Base-by-base conservation (phyloP, 495 filamentous ascomycete species). In the Neurospora sp. region DNA sequence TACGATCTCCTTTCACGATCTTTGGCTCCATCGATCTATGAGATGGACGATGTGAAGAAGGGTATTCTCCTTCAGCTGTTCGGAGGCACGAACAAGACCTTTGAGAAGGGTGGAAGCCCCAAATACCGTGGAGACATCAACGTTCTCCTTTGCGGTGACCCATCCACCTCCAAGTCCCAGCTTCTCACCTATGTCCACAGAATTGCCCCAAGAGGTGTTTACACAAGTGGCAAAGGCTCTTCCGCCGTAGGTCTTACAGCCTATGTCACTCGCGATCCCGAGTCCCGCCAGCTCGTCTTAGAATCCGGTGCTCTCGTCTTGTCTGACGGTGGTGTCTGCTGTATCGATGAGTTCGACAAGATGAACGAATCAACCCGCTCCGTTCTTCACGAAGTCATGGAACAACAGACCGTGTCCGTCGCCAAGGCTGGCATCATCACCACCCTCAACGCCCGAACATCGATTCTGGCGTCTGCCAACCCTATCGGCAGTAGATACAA, bases 391-490 rank as follows among this genome's bases (percentile, higher is more conserved):
- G 96, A 99, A 89, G 96, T 99, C 20, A 99, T 99, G 96, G 96
- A 99, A 79, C 96, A 99, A 82, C 96, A 99, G 84, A 99, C 96
- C 1, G 95, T 99, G 14, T 98, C 96, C 1, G 96, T 99, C 73
- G 96, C 96, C 73, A 99, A 99, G 85, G 96, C 96, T 1, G 96
- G 96, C 77, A 99, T 99, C 83, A 99, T 99, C 82, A 99, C 96
- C 3, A 98, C 96, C 1, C 85, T 99, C 74, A 99, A 99, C 78
- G 96, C 96, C 59, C 88, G 96, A 73, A 97, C 96, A 2, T 93
- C 90, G 71, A 97, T 99, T 76, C 87, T 99, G 37, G 96, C 96
- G 12, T 98, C 94, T 12, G 96, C 96, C 78, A 99, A 99, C 81
- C 96, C 96, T 9, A 98, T 99, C 77, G 96, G 96, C 73, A 96